These are phyloP conservation scores for Rhizodiscina lignyota DNA, from an alignment of 495 filamentous ascomycete genomes.

Conservation along the genomic window DNA sequence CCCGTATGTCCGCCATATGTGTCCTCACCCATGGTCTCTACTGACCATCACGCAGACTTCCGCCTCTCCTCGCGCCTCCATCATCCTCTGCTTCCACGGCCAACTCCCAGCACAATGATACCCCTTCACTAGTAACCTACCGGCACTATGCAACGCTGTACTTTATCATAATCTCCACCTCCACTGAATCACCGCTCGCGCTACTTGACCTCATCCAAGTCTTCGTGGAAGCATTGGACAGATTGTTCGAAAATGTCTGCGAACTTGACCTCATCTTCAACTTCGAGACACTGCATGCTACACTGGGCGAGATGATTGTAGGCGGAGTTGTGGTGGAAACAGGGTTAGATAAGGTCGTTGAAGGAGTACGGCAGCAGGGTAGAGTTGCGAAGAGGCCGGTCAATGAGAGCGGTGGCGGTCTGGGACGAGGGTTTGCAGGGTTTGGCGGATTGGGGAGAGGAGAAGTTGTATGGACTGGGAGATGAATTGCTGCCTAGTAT, in stretches of 20 bases:
- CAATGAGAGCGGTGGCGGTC: constrained; percentile 21
- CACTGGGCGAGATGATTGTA: constrained; percentile 85
- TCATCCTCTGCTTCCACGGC: constrained; percentile 20
- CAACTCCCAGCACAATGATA: constrained; percentile 44
- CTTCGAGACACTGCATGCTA: constrained; percentile 89
- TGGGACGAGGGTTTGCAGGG: constrained; percentile 17
- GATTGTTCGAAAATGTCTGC: constrained; percentile 95
- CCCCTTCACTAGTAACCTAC: constrained; percentile 92
- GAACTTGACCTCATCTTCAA: constrained; percentile 97
- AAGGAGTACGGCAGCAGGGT: constrained; percentile 67
- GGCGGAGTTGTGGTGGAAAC: constrained; percentile 95
- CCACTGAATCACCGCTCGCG: constrained; percentile 87
- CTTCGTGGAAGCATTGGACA: constrained; percentile 87
- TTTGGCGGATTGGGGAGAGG: constrained; percentile 32
- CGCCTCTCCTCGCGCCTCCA: constrained; percentile 41
- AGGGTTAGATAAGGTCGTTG: constrained; percentile 68
- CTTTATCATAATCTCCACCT: constrained; percentile 96
- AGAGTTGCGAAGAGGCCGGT: constrained; percentile 50
- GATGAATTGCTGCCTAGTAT: too few relatives aligned
- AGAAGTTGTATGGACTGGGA: too few relatives aligned
- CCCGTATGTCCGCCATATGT: constrained; percentile 26
- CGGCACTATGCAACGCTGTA: constrained; percentile 96
- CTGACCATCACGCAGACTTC: constrained; percentile 37
- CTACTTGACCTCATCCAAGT: constrained; percentile 95
- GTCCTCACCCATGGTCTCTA: background rate